Conservation (phyloP, 352 stramenopile species). For the Blastocystis sp. region DNA sequence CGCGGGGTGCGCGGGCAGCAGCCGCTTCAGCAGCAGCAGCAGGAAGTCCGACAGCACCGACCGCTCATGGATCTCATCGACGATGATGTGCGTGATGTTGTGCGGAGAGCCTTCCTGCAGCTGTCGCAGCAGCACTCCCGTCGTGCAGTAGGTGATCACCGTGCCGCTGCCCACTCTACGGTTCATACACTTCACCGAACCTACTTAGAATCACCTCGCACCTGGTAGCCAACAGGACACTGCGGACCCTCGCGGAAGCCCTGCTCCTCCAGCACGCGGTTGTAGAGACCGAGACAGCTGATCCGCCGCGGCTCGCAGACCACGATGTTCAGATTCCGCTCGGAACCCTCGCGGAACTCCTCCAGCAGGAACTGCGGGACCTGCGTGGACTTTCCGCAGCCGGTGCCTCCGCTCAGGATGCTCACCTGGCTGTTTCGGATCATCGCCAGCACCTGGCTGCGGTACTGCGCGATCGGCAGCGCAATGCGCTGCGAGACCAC, state of each 20-base stretch:
- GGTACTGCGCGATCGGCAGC: constrained; percentile 73
- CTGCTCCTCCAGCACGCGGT: constrained; percentile 81
- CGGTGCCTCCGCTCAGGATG: constrained; percentile 83
- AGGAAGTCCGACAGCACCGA: constrained; percentile 89
- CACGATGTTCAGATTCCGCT: constrained; percentile 79
- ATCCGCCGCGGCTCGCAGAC: constrained; percentile 86
- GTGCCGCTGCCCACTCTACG: not conserved
- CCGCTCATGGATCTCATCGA: constrained; percentile 94
- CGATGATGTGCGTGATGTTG: constrained; percentile 85
- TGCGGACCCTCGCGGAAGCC: constrained; percentile 58
- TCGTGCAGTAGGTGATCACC: constrained; percentile 80
- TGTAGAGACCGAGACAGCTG: constrained; percentile 82
- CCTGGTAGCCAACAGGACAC: constrained; percentile 77
- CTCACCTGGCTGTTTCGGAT: constrained; percentile 75
- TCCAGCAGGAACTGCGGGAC: constrained; percentile 90
- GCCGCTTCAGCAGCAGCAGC: constrained; percentile 76
- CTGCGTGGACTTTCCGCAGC: constrained; percentile 81
- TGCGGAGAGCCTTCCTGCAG: constrained; percentile 73
- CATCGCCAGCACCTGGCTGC: constrained; percentile 70
- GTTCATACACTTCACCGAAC: not conserved
- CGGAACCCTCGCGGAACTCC: constrained; percentile 69
- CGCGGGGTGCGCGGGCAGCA: constrained; percentile 56
- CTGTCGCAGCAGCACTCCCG: constrained; percentile 79
- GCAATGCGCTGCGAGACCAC: not conserved
- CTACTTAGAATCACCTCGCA: constrained; percentile 77